Conservation (phyloP, 495 filamentous ascomycete species). For the Trichoderma orchidacearum region DNA sequence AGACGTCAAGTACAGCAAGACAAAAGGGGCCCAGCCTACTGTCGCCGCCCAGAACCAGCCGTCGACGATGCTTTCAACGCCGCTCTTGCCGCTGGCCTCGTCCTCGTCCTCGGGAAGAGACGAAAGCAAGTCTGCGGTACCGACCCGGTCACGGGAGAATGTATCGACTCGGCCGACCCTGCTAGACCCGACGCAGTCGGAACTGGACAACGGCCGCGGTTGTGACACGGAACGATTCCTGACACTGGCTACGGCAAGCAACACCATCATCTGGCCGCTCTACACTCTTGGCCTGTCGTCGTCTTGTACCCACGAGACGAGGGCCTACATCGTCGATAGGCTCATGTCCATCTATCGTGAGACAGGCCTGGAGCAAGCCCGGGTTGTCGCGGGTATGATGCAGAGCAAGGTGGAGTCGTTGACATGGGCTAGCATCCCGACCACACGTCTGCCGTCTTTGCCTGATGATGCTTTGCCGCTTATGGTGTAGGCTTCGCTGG, state of each 20-base stretch:
- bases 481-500: not conserved
- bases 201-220: constrained; percentile 7
- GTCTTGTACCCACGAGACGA: constrained; percentile 13
- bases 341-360: constrained; percentile 18
- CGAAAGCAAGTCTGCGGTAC: not conserved
- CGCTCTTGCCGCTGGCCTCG: not conserved
- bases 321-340: constrained; percentile 15
- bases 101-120: not conserved
- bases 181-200: constrained; percentile 11
- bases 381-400: constrained; percentile 17
- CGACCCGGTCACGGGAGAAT: not conserved
- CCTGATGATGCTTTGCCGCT: not conserved
- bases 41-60: constrained; percentile 14
- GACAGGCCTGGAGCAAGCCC: constrained; percentile 19
- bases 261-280: constrained; percentile 23
- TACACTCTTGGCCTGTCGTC: constrained; percentile 23
- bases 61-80: constrained; percentile 13
- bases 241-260: constrained; percentile 20
- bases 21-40: constrained; percentile 5
- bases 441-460: not conserved
- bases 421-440: constrained; percentile 1
- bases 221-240: constrained; percentile 19
- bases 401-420: constrained; percentile 12
- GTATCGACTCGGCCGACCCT: constrained; percentile 12
- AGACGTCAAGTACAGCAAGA: constrained; percentile 7